Evolutionary conservation across 768 basidiomycete species (phyloP).

Genomic region (Boletales sp.): DNA sequence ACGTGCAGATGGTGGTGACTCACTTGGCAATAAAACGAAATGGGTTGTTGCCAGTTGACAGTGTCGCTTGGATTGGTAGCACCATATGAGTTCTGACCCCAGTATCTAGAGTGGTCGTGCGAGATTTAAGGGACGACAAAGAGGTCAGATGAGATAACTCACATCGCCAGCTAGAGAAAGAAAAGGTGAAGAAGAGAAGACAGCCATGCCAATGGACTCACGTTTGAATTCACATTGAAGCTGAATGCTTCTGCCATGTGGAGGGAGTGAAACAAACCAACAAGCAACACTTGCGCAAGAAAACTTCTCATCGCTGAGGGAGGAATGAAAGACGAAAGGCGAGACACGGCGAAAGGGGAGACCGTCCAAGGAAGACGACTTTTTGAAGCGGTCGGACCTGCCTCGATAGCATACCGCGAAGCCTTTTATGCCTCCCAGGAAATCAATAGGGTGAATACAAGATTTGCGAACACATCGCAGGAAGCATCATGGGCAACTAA

Average conservation of each 20-base stretch:
- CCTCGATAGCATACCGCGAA: neutral
- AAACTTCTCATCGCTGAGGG: neutral
- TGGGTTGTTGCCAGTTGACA: conserved; percentile 29
- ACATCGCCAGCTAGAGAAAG: conserved; percentile 19
- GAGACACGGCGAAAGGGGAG: neutral
- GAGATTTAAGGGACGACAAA: neutral
- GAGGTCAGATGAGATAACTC: neutral
- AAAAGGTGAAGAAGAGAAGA: neutral
- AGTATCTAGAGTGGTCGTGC: conserved; percentile 22
- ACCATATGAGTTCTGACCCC: conserved; percentile 39
- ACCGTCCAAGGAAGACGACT: neutral
- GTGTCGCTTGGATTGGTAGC: conserved; percentile 28
- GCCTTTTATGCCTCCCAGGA: conserved; percentile 9
- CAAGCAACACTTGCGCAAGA: neutral
- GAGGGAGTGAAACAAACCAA: neutral
- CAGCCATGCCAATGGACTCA: conserved; percentile 2
- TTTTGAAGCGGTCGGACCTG: neutral
- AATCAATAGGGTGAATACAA: neutral
- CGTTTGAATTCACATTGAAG: conserved; percentile 19
- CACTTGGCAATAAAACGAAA: conserved; percentile 33
- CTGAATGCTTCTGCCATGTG: conserved; percentile 12
- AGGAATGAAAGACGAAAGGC: neutral
- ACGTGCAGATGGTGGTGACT: neutral
- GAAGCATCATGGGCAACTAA: neutral
- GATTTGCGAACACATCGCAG: neutral